phyloP scores from a whole-genome alignment of 129 eudicot genomes.

The Flaveria brownii region DNA sequence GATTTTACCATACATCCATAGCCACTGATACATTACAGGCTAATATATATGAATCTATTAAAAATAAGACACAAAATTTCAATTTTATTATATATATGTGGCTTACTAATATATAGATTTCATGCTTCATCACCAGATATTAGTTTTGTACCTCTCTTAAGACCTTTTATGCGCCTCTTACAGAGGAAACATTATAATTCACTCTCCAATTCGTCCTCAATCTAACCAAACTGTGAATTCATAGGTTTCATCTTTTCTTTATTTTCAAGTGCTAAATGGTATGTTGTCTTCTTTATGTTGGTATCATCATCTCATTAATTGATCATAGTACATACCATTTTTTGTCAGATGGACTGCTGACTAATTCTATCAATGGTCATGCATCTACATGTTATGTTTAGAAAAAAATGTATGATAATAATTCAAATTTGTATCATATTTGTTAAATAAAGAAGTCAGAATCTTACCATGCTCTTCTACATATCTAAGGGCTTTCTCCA shows the following conservation, averaged over 20 bases:
- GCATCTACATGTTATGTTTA: conserved; percentile 4
- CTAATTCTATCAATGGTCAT: not conserved
- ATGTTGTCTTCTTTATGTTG: conserved; percentile 7
- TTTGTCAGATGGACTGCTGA: not conserved
- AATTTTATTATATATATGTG: not conserved
- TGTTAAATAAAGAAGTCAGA: conserved; percentile 14
- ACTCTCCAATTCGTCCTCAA: not conserved
- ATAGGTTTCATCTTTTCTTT: not conserved
- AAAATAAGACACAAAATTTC: not conserved
- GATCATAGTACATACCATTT: not conserved
- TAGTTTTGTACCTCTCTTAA: not conserved
- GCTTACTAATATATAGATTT: not conserved
- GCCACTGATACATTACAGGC: not conserved
- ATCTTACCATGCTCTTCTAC: conserved; percentile 76
- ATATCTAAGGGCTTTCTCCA: conserved; percentile 95
- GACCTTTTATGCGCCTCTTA: conserved; percentile 4
- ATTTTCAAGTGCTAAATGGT: conserved; percentile 9
- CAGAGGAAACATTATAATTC: not conserved
- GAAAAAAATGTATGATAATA: not conserved
- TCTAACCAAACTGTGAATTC: conserved; percentile 6
- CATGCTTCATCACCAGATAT: not conserved
- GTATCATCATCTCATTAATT: not conserved
- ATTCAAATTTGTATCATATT: conserved; percentile 1
- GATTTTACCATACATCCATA: not conserved
- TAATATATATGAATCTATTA: not conserved